Base-by-base conservation (phyloP, 2,329 filamentous ascomycete species). In the Aspergillus sp. region DNA sequence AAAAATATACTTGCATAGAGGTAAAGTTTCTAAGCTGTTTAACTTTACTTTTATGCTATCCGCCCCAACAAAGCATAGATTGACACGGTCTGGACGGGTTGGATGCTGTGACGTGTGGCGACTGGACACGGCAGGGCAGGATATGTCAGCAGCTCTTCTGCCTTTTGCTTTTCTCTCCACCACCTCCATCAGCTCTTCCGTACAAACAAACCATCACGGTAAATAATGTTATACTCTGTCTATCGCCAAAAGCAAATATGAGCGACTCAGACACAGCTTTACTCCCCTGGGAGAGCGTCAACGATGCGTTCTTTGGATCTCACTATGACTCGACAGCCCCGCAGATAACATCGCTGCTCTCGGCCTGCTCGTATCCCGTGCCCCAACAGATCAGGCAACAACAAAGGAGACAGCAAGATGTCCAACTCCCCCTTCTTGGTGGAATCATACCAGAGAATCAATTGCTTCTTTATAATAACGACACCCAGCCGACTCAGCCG, bases 281-380 rank as follows among this genome's bases (percentile, higher is more conserved):
- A 32, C 25, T 63, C 19, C 41, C 61, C 13, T 63, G 61, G 61
- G 61, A 63, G 17, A 55, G 15, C 17, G 30, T 55, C 19, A 43
- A 55, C 30, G 53, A 55, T 28, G 39, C 36, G 10, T 23, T 55
- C n/a, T 55, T 55, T n/a, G 53, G 53, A 13, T 47, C 53, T 47
- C 28, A 28, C 1, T 32, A 12, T 19, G 21, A 19, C 45, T 39
- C n/a, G 53, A 55, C 49, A 9, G 54, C 47, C 3, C 52, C 65
- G n/a, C 52, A 67, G 45, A 41, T 68, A 10, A 57, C 59, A 7
- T 60, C 59, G 19, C 36, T 68, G 19, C 63, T 68, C 3, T 68
- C 66, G 9, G 66, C 66, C 13, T 63, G 65, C 3, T 67, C 66
- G 4, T 68, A 68, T 43, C 63, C 65, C 15, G 23, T 68, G 4